Evolutionary conservation across 305 asterid genomes (phyloP).

Genomic region (Fraxinus angustifolia): DNA sequence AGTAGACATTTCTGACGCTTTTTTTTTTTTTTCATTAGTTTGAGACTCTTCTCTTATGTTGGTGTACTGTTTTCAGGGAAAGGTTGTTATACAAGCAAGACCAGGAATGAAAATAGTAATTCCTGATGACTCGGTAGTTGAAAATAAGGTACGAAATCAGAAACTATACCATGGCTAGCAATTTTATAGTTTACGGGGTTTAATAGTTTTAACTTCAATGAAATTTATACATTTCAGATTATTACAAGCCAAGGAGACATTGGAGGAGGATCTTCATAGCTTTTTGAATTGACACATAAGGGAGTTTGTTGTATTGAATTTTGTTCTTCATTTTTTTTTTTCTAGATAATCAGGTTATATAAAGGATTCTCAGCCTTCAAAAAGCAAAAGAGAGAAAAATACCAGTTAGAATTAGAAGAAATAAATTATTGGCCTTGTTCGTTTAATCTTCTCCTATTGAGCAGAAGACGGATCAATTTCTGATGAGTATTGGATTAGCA

Average conservation of each 20-base stretch:
- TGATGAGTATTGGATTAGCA: background rate
- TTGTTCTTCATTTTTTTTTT: constrained; percentile 2
- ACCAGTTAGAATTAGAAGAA: background rate
- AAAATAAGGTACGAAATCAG: constrained; percentile 49
- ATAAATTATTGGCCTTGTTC: background rate
- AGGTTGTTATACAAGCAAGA: constrained; percentile 53
- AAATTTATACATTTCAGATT: constrained; percentile 30
- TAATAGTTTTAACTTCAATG: constrained; percentile 2
- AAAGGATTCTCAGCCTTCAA: background rate
- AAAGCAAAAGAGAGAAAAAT: background rate
- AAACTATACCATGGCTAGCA: background rate
- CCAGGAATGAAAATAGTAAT: constrained; percentile 53
- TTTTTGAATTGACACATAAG: background rate
- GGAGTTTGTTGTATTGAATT: constrained; percentile 15
- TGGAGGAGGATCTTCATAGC: constrained; percentile 28
- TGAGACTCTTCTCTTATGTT: constrained; percentile 8
- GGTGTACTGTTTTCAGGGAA: constrained; percentile 45
- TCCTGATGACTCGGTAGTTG: constrained; percentile 66
- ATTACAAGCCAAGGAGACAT: constrained; percentile 44
- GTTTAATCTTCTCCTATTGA: background rate
- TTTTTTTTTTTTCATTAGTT: constrained; percentile 3
- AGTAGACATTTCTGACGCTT: background rate
- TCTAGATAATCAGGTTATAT: background rate
- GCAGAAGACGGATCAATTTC: background rate
- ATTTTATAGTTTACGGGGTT: background rate